A percentile compares a stretch with the other conserved stretches of the same genome.
Conservation (phyloP, 495 filamentous ascomycete genomes). For the Penicillium atrosanguineum region DNA sequence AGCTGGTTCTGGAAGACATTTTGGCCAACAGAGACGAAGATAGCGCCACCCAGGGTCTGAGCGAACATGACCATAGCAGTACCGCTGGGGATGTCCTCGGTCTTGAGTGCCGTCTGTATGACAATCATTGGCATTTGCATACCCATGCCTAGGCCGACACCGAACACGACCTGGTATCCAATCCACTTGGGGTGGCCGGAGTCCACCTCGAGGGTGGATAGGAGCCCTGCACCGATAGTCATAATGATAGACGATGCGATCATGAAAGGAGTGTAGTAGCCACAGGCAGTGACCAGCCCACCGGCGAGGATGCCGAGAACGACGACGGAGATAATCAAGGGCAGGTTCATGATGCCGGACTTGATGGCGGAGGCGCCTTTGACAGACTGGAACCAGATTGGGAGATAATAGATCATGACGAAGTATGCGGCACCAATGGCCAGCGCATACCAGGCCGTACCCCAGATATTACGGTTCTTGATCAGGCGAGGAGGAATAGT, state of each 20-base stretch:
- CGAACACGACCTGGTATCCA: constrained; percentile 71
- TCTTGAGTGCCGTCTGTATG: constrained; percentile 61
- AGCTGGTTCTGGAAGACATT: constrained; percentile 76
- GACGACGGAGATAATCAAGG: constrained; percentile 64
- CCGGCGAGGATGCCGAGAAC: constrained; percentile 62
- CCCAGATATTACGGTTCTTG: constrained; percentile 66
- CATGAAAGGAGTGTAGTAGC: constrained; percentile 80
- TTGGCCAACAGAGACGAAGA: constrained; percentile 74
- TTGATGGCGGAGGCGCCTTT: constrained; percentile 63
- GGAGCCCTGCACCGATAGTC: constrained; percentile 66
- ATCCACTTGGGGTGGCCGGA: constrained; percentile 64
- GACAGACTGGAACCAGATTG: constrained; percentile 89
- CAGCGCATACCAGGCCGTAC: constrained; percentile 51
- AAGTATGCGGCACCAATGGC: constrained; percentile 64
- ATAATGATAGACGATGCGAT: constrained; percentile 55
- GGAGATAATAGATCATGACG: constrained; percentile 63
- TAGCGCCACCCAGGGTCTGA: constrained; percentile 69
- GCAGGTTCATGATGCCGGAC: constrained; percentile 76
- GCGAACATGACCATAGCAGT: constrained; percentile 65
- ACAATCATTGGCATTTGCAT: constrained; percentile 69
- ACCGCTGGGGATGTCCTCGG: constrained; percentile 63
- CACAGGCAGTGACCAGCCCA: constrained; percentile 55
- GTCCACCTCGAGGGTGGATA: constrained; percentile 60
- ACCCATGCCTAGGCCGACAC: constrained; percentile 65
- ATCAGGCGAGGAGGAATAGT: constrained; percentile 74